Base-by-base conservation (phyloP, 2,329 filamentous ascomycete species). In the Verticillium nubilum region DNA sequence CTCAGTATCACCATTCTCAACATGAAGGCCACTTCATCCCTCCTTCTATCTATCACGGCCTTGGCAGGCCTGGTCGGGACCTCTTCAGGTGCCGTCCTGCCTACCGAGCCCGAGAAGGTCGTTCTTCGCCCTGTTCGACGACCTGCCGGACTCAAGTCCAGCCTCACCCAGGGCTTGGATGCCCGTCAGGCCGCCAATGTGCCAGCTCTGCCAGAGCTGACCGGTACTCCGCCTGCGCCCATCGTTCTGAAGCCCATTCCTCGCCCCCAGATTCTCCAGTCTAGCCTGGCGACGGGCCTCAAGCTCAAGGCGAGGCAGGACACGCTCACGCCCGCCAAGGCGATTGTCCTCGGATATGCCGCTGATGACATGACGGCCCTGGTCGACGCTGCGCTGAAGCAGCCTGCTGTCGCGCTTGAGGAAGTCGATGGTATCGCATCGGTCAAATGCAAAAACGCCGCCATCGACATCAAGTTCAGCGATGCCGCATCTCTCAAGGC, bases 391-490 rank as follows among this genome's bases (percentile, higher is more conserved):
- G 33, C 54, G 5, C 23, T 56, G 15, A 56, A 56, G 35, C 33
- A 31, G 33, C 61, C 61, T 7, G 61, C 61, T 58, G 61, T 56
- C 19, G 53, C 26, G 35, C 61, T 31, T 35, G 52, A 59, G 60
- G 54, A 56, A 15, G 33, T 56, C n/a, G 54, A 42, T n/a, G 54
- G 54, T 9, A 47, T 56, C 15, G 25, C 54, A 13, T 28, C 33
- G 2, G 54, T 56, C 25, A 37, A 42, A 5, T 56, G 54, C 54
- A 15, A 26, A 2, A 35, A 60, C 4, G 67, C 68, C 3, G 68
- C 75, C 15, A 64, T 75, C 12, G 65, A 75, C 5, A 76, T 78
- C 60, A 62, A 74, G 37, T 74, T 80, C 12, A 78, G 75, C 62
- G 72, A 78, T 42, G 78, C 80, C 58, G 63, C 65, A 0, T 76